Evolutionary conservation across 768 basidiomycete genomes (phyloP).

Genomic region (Boletus rubescentipes): DNA sequence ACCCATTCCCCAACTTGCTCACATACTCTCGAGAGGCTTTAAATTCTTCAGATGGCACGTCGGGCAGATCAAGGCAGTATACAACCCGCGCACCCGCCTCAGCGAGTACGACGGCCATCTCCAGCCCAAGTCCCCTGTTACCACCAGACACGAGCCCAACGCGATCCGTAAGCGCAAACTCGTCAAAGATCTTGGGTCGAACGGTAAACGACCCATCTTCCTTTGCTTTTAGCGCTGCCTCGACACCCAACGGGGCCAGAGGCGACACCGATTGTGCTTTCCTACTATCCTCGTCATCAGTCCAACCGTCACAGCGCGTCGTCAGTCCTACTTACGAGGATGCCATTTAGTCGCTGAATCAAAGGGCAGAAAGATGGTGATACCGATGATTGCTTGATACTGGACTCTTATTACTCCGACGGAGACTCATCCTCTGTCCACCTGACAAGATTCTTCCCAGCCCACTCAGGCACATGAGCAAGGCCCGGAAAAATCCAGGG

Average conservation of each 20-base stretch:
- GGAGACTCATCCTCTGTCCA: no score
- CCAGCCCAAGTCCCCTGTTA: conserved; percentile 74
- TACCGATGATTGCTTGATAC: conserved; percentile 3
- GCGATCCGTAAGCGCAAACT: conserved; percentile 56
- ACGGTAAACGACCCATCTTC: conserved; percentile 34
- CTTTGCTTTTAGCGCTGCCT: conserved; percentile 50
- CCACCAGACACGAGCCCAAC: conserved; percentile 65
- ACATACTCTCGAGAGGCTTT: conserved; percentile 52
- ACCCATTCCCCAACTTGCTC: conserved; percentile 39
- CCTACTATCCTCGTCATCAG: background rate
- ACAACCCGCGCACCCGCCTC: conserved; percentile 71
- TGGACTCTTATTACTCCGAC: background rate
- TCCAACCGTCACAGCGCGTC: background rate
- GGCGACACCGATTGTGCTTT: conserved; percentile 48
- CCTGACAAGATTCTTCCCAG: background rate
- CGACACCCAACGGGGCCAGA: conserved; percentile 61
- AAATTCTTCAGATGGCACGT: conserved; percentile 58
- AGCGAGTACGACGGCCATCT: conserved; percentile 72
- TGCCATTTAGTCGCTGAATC: conserved; percentile 5
- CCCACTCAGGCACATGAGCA: background rate
- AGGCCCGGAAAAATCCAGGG: no score
- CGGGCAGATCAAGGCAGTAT: conserved; percentile 67
- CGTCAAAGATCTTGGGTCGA: conserved; percentile 54
- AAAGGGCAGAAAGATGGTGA: background rate
- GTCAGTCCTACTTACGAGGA: conserved; percentile 4